Evolutionary conservation across 2,329 filamentous ascomycete species (phyloP).

Genomic region (Curvularia lunata): DNA sequence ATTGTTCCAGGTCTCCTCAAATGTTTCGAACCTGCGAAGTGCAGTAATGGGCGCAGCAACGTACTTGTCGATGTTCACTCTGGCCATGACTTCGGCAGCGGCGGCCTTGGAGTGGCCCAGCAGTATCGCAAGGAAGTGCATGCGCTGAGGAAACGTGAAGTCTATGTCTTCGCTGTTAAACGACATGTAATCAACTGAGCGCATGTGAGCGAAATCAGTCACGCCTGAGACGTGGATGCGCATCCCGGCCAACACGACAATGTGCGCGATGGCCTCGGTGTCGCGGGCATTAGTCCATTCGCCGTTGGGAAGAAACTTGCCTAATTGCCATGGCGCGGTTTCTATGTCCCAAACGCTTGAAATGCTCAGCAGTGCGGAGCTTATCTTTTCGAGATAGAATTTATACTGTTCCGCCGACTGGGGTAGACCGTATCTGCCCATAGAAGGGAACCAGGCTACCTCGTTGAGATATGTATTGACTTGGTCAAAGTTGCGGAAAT

Average conservation of each 20-base stretch:
- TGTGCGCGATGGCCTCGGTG: constrained; percentile 5
- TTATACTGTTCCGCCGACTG: background rate
- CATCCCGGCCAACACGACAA: background rate
- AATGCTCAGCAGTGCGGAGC: background rate
- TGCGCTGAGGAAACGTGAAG: constrained; percentile 12
- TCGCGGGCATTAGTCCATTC: constrained; percentile 6
- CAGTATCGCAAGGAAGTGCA: constrained; percentile 1
- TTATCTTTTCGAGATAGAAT: constrained; percentile 1
- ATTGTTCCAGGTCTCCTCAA: background rate
- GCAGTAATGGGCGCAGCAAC: background rate
- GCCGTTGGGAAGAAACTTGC: background rate
- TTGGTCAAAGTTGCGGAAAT: background rate
- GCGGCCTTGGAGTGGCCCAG: constrained; percentile 8
- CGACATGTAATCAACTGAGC: background rate
- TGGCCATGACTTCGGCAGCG: constrained; percentile 7
- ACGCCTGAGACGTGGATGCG: constrained; percentile 6
- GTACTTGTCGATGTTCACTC: constrained; percentile 3
- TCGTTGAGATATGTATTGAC: background rate
- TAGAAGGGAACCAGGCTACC: constrained; percentile 1
- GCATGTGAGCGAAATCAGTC: constrained; percentile 1
- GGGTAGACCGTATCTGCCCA: constrained; percentile 2
- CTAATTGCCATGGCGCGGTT: background rate
- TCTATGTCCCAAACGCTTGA: background rate
- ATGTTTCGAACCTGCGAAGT: background rate
- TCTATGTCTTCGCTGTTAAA: constrained; percentile 1